Evolutionary conservation across 1,284 basidiomycete genomes (phyloP).

Genomic region (Marasmius tenuissimus): DNA sequence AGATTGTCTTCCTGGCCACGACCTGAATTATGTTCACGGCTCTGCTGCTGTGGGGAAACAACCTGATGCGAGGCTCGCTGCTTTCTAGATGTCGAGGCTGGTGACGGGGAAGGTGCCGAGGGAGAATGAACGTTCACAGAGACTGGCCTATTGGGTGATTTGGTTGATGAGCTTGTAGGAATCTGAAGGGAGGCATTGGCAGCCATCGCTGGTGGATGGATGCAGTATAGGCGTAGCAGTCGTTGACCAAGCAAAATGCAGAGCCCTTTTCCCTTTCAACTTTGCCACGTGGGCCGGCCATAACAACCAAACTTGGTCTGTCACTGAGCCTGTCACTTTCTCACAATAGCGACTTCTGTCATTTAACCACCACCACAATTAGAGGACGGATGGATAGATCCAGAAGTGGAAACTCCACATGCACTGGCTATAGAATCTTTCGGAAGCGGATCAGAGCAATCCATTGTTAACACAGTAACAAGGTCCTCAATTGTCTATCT

Average conservation of each 20-base stretch:
- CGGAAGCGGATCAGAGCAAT: no score
- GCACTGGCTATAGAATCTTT: no score
- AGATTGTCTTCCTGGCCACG: not conserved
- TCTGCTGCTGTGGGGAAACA: constrained; percentile 33
- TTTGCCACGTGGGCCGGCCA: not conserved
- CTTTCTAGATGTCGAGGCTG: constrained; percentile 34
- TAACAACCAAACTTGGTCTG: not conserved
- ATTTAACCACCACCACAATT: no score
- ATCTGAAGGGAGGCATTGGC: constrained; percentile 17
- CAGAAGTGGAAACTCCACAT: no score
- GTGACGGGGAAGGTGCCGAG: constrained; percentile 31
- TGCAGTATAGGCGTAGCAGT: not conserved
- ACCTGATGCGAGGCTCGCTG: constrained; percentile 55
- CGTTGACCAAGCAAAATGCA: not conserved
- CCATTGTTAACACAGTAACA: no score
- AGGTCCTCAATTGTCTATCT: no score
- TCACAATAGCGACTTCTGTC: not conserved
- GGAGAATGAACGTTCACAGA: constrained; percentile 48
- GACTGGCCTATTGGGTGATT: constrained; percentile 26
- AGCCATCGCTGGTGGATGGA: constrained; percentile 17
- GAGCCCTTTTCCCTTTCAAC: not conserved
- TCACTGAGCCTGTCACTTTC: not conserved
- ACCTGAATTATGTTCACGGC: constrained; percentile 9
- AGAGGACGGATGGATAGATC: no score
- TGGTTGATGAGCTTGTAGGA: not conserved